Evolutionary conservation across 345 rosid genomes (phyloP), one percentile per base, ranked within the genome.

Genomic region (Dimocarpus longan): DNA sequence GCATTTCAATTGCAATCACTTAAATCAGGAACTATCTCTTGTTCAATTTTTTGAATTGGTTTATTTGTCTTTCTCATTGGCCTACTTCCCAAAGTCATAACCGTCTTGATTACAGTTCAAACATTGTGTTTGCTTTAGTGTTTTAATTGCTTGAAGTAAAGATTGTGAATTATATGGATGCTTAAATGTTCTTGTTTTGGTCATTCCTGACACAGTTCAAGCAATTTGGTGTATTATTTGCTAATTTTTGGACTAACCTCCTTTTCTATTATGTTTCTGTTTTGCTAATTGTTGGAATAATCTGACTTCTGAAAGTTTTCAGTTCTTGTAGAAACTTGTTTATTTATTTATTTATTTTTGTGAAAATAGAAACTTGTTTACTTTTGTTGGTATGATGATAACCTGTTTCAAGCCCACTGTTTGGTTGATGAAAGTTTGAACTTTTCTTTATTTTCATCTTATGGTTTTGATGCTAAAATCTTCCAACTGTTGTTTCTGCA

Each of bases 211-310:
- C 63, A 28, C 54, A 22, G 46, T 39, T 62, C 2, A 15, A 12
- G 22, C 43, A 74, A 63, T 43, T 74, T 46, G 19, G 26, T 32
- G 37, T 32, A 32, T 32, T 3, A 32, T 32, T 32, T 32, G 37
- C 37, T 32, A 32, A 32, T 32, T 32, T 32, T 3, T 32, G 37
- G 37, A 32, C 1, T 32, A 0, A 32, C 3, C 1, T 32, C 50
- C 13, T 73, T 42, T 73, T 73, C 37, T 40, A 16, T 59, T 39
- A 19, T 73, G 19, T 73, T 59, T 7, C 2, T 60, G 77, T 74
- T 74, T 62, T 60, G 43, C 22, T 13, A 42, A 60, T 40, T 22
- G 43, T 40, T 9, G 12, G 24, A 73, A 21, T 48, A 50, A 60
- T 60, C 6, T 22, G 66, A 60, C 28, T 60, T 60, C n/a, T 54